These are phyloP conservation scores for Aureobasidium namibiae DNA, from an alignment of 2,329 filamentous ascomycete species.

Conservation along the genomic window DNA sequence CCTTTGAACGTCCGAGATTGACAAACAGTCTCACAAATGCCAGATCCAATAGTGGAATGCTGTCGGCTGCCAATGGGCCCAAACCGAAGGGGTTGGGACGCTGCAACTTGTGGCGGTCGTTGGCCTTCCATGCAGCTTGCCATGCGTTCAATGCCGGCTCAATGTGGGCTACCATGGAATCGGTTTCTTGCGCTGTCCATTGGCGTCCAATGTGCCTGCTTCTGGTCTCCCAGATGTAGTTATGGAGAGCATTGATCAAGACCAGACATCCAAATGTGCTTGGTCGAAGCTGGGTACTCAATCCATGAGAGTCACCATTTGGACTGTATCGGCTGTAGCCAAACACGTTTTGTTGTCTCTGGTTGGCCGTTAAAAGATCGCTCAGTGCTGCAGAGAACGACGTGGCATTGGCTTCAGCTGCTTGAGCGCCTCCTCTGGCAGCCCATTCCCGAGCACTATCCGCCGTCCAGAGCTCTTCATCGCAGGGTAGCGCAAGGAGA, in stretches of 20 bases:
- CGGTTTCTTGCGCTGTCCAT: constrained; percentile 87
- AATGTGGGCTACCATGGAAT: constrained; percentile 92
- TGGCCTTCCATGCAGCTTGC: constrained; percentile 86
- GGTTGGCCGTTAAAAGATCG: constrained; percentile 70
- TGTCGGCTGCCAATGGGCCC: constrained; percentile 78
- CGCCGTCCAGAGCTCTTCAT: constrained; percentile 83
- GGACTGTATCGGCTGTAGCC: constrained; percentile 18
- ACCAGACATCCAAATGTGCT: constrained; percentile 90
- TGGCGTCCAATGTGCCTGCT: constrained; percentile 80
- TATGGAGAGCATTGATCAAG: constrained; percentile 89
- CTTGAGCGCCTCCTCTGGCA: constrained; percentile 62
- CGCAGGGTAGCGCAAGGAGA: constrained; percentile 77
- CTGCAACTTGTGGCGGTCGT: constrained; percentile 75
- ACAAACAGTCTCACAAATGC: constrained; percentile 91
- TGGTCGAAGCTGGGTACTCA: constrained; percentile 59
- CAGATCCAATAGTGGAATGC: constrained; percentile 81
- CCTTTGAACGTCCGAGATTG: constrained; percentile 84
- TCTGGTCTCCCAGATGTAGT: constrained; percentile 96
- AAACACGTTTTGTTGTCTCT: constrained; percentile 36
- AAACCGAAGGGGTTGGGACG: constrained; percentile 75
- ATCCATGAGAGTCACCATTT: constrained; percentile 14
- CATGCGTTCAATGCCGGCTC: constrained; percentile 89
- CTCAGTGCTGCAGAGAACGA: constrained; percentile 78
- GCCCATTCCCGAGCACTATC: constrained; percentile 77
- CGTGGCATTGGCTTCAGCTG: constrained; percentile 60